These are phyloP conservation scores for Trichocladium uniseriatum DNA, from an alignment of 495 filamentous ascomycete genomes.

Conservation along the genomic window DNA sequence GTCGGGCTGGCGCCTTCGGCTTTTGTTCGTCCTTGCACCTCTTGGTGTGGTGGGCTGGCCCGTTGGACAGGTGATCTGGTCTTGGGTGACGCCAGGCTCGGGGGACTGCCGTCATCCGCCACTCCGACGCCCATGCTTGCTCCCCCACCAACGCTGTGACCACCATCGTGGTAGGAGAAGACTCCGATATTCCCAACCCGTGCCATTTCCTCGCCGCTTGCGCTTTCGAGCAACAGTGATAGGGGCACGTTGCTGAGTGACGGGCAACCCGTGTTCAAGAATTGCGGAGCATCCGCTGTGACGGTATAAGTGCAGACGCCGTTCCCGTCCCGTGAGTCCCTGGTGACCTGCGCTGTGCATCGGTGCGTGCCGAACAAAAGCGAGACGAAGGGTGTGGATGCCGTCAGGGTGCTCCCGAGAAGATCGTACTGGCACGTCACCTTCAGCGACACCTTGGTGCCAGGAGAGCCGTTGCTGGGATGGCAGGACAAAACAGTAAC, in stretches of 20 bases:
- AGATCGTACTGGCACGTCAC: conserved; percentile 65
- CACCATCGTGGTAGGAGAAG: conserved; percentile 56
- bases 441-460: conserved; percentile 61
- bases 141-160: conserved; percentile 26
- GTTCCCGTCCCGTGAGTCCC: conserved; percentile 48
- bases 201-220: conserved; percentile 50
- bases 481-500: conserved; percentile 58
- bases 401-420: conserved; percentile 38
- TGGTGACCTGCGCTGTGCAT: conserved; percentile 53
- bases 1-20: conserved; percentile 21
- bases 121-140: conserved; percentile 18
- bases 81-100: conserved; percentile 39
- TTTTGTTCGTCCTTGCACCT: conserved; percentile 16
- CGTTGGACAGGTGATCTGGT: conserved; percentile 37
- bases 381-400: conserved; percentile 47
- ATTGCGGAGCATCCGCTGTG: conserved; percentile 61
- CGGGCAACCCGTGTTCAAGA: conserved; percentile 54
- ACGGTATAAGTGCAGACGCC: conserved; percentile 60
- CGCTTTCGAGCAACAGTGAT: conserved; percentile 59
- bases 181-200: conserved; percentile 57
- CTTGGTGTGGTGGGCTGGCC: conserved; percentile 31
- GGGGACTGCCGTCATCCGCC: conserved; percentile 30
- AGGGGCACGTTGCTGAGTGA: conserved; percentile 61
- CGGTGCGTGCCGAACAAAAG: conserved; percentile 68
- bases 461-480: conserved; percentile 57